These are phyloP conservation scores for Tephrocybe sp. DNA, from an alignment of 768 basidiomycete species.

Conservation along the genomic window DNA sequence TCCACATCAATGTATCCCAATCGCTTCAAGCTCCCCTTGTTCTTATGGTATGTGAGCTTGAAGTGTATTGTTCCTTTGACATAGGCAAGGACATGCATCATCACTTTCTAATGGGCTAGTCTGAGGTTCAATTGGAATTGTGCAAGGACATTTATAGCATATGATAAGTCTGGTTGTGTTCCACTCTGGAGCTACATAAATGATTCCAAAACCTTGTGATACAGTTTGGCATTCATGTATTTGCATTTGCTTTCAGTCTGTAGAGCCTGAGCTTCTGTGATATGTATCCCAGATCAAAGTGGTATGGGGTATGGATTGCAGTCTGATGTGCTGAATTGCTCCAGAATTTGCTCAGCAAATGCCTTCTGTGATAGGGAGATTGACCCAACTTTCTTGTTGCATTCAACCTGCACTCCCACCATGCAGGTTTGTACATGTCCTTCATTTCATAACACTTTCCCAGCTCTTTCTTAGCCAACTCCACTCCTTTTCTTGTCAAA, in stretches of 20 bases:
- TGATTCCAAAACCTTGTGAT: neutral
- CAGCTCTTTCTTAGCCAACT: no score
- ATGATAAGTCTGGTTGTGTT: neutral
- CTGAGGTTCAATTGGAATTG: neutral
- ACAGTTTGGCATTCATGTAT: neutral
- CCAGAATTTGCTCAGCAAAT: neutral
- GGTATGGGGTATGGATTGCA: neutral
- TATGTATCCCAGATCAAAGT: neutral
- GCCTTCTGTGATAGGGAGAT: no score
- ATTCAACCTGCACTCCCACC: no score
- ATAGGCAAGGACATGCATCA: neutral
- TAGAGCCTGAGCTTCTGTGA: neutral
- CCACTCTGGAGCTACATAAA: no score
- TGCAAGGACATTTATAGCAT: neutral
- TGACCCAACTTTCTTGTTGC: no score
- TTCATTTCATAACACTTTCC: no score
- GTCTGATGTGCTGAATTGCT: neutral
- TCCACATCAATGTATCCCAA: slow-evolving; percentile 23
- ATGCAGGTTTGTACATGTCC: no score
- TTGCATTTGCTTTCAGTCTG: neutral
- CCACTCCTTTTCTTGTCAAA: neutral
- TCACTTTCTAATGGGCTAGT: neutral
- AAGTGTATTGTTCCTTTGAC: neutral
- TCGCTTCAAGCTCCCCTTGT: no score
- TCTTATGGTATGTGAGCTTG: no score